Conservation (phyloP, 805 yeast genomes). For the Lipomyces yamanashiensis region DNA sequence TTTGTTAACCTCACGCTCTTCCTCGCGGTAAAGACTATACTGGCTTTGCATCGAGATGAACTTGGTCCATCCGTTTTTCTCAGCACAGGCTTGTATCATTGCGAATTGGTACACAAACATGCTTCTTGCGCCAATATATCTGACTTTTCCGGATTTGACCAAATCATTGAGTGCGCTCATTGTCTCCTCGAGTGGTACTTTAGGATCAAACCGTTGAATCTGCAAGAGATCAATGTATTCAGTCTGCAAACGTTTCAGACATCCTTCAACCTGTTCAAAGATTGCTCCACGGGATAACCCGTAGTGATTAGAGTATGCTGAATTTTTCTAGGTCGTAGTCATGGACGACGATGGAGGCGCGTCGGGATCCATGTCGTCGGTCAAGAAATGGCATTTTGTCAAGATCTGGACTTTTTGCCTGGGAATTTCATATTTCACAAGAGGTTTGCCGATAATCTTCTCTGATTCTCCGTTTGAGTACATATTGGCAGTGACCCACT, state of each 20-base stretch:
- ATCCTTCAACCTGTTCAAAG: slow-evolving; percentile 50
- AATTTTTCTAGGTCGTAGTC: background rate
- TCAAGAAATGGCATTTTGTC: background rate
- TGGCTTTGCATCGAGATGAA: slow-evolving; percentile 63
- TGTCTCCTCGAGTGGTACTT: slow-evolving; percentile 56
- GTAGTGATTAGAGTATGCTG: slow-evolving; percentile 42
- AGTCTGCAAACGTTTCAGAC: slow-evolving; percentile 52
- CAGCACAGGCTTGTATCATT: slow-evolving; percentile 57
- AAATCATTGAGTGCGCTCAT: slow-evolving; percentile 62
- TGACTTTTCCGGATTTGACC: slow-evolving; percentile 51
- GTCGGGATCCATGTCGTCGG: background rate
- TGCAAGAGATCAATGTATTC: slow-evolving; percentile 56
- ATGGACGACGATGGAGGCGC: too few species aligned
- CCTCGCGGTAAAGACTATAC: slow-evolving; percentile 64
- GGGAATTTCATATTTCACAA: slow-evolving; percentile 55
- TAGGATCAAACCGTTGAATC: slow-evolving; percentile 58
- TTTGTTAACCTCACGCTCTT: slow-evolving; percentile 64
- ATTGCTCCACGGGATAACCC: slow-evolving; percentile 55
- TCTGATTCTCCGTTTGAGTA: slow-evolving; percentile 53
- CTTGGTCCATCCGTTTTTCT: slow-evolving; percentile 59
- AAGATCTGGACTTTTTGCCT: slow-evolving; percentile 56
- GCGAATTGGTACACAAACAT: slow-evolving; percentile 62
- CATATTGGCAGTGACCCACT: slow-evolving; percentile 50
- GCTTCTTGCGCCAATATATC: slow-evolving; percentile 69
- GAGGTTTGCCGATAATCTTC: slow-evolving; percentile 55